Conservation (phyloP, 345 rosid genomes). For the Combretum micranthum region DNA sequence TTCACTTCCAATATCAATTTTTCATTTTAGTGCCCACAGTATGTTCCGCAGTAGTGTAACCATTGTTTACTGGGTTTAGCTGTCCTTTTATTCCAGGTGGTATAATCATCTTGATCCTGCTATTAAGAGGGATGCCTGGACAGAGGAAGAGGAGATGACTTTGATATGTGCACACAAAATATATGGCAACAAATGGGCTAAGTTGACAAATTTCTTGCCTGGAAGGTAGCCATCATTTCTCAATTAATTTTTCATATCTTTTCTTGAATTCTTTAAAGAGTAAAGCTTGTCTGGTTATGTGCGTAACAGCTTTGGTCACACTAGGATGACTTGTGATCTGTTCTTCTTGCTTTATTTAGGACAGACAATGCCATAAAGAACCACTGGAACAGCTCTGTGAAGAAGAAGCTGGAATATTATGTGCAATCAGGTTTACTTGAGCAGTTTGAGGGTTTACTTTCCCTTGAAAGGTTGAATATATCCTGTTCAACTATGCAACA, state of each 20-base stretch:
- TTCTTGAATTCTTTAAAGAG: no score
- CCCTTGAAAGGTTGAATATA: slow-evolving; percentile 13
- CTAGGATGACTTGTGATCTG: not conserved
- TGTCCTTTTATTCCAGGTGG: slow-evolving; percentile 53
- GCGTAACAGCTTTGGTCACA: no score
- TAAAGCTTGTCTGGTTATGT: no score
- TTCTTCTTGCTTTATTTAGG: slow-evolving; percentile 9
- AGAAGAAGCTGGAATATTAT: slow-evolving; percentile 31
- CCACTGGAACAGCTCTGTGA: slow-evolving; percentile 41
- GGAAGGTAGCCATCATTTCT: slow-evolving; percentile 58
- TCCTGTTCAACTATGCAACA: slow-evolving; percentile 19
- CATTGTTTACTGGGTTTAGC: no score
- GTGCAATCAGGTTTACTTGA: slow-evolving; percentile 30
- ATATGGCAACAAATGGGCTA: slow-evolving; percentile 98
- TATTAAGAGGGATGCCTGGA: slow-evolving; percentile 98
- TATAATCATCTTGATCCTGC: slow-evolving; percentile 97
- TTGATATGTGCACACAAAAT: slow-evolving; percentile 94
- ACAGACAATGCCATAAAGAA: slow-evolving; percentile 40
- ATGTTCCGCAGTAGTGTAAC: no score
- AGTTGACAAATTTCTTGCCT: slow-evolving; percentile 90
- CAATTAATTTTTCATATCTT: no score
- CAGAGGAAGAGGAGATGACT: slow-evolving; percentile 95
- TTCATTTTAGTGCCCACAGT: no score
- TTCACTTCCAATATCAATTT: no score
- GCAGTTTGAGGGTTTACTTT: slow-evolving; percentile 24